Conservation (phyloP, 805 yeast genomes). For the Candida nitratophila region DNA sequence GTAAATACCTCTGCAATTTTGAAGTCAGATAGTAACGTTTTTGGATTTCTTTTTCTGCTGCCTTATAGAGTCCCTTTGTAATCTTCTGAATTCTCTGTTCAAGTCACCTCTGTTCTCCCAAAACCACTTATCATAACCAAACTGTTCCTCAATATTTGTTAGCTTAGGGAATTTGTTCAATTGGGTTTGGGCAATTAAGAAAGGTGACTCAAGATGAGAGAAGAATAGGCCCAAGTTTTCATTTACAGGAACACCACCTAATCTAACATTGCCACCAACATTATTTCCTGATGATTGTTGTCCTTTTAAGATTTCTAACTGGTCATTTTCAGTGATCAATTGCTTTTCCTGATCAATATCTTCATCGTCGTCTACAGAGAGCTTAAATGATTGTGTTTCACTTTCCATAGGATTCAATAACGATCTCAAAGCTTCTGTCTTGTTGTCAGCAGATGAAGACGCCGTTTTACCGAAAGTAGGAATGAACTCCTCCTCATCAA, state of each 20-base stretch:
- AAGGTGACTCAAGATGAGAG: constrained; percentile 80
- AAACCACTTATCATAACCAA: constrained; percentile 67
- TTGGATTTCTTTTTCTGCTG: constrained; percentile 38
- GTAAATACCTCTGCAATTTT: neutral
- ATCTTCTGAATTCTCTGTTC: constrained; percentile 65
- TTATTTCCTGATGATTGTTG: neutral
- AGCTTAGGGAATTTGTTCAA: constrained; percentile 48
- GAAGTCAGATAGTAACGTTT: constrained; percentile 4
- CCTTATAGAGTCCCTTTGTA: constrained; percentile 67
- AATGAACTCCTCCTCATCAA: constrained; percentile 37
- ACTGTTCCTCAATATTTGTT: constrained; percentile 19
- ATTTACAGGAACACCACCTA: neutral
- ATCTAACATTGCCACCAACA: neutral
- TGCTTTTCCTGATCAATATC: constrained; percentile 36
- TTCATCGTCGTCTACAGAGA: constrained; percentile 36
- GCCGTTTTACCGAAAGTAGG: constrained; percentile 41
- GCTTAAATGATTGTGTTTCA: constrained; percentile 31
- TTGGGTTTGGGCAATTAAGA: constrained; percentile 79
- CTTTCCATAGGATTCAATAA: constrained; percentile 40
- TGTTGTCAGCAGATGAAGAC: constrained; percentile 26
- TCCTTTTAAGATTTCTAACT: neutral
- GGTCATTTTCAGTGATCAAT: constrained; percentile 15
- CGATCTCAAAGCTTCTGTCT: constrained; percentile 57
- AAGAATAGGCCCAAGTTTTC: constrained; percentile 59
- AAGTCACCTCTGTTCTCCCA: constrained; percentile 79